A percentile compares a stretch with the other conserved stretches of the same genome.
phyloP scores from a whole-genome alignment of 2,329 filamentous ascomycete genomes.

The Penicillium corylophilum region DNA sequence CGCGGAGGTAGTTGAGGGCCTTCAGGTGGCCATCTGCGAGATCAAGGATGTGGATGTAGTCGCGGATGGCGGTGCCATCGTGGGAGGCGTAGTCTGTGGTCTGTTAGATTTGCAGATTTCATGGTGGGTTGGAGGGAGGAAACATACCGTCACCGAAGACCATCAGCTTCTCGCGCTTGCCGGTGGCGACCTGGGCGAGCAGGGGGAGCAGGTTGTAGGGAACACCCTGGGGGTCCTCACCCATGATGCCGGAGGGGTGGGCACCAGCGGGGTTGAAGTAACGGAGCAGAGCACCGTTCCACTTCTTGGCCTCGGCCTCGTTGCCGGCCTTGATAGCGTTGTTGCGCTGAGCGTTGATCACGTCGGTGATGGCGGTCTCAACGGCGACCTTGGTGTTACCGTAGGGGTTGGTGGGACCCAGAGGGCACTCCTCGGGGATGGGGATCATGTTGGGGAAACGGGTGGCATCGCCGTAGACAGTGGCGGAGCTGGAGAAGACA shows the following conservation, averaged over 20 bases:
- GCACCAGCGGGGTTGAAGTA: slow-evolving; percentile 98
- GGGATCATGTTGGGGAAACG: slow-evolving; percentile 98
- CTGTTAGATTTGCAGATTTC: too few species aligned
- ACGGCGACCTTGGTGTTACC: slow-evolving; percentile 94
- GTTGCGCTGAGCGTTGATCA: slow-evolving; percentile 80
- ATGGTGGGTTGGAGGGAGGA: too few species aligned
- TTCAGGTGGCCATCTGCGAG: slow-evolving; percentile 57
- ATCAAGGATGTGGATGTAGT: slow-evolving; percentile 67
- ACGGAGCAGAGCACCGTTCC: slow-evolving; percentile 88
- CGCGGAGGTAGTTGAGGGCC: slow-evolving; percentile 67
- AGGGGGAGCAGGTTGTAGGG: slow-evolving; percentile 95
- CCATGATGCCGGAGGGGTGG: slow-evolving; percentile 95
- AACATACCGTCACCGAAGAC: slow-evolving; percentile 83
- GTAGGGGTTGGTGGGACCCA: slow-evolving; percentile 95
- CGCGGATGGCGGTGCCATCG: slow-evolving; percentile 57
- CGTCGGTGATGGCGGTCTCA: slow-evolving; percentile 88
- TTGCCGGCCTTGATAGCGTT: slow-evolving; percentile 79
- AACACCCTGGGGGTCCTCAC: slow-evolving; percentile 92
- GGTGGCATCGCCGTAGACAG: slow-evolving; percentile 96
- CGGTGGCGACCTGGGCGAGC: slow-evolving; percentile 92
- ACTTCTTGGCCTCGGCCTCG: slow-evolving; percentile 66
- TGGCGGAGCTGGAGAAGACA: slow-evolving; percentile 97
- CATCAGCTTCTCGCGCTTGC: slow-evolving; percentile 87
- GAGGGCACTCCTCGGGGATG: slow-evolving; percentile 94
- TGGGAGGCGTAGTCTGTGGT: slow-evolving; percentile 69